Evolutionary conservation across 1,284 basidiomycete genomes (phyloP).

Genomic region (Tilletia indica): DNA sequence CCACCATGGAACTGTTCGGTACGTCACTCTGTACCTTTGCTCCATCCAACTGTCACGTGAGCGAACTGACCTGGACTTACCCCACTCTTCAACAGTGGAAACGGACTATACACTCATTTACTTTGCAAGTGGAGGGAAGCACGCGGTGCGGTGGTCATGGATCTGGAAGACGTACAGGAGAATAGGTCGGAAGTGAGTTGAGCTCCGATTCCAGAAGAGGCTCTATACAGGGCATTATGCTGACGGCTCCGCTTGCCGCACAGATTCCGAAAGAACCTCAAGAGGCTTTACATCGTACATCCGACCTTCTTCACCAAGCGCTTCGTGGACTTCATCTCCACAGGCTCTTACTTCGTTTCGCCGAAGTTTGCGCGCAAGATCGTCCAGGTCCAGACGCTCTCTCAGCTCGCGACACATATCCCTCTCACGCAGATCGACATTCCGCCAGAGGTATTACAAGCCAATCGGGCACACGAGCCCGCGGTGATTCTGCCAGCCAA

Average conservation of each 20-base stretch:
- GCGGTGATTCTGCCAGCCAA: constrained; percentile 22
- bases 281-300: constrained; percentile 79
- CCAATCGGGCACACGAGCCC: constrained; percentile 24
- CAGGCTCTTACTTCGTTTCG: constrained; percentile 80
- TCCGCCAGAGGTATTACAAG: constrained; percentile 73
- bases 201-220: not conserved
- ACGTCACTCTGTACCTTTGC: constrained; percentile 53
- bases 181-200: constrained; percentile 65
- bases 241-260: constrained; percentile 22
- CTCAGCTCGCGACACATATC: constrained; percentile 70
- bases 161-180: constrained; percentile 82
- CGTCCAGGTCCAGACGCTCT: constrained; percentile 70
- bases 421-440: constrained; percentile 81
- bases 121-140: constrained; percentile 73
- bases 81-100: constrained; percentile 57
- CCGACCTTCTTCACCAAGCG: constrained; percentile 75
- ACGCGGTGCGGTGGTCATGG: constrained; percentile 81
- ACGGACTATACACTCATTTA: constrained; percentile 82
- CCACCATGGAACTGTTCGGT: constrained; percentile 40
- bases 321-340: constrained; percentile 71
- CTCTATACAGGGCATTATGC: not conserved
- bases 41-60: no score
- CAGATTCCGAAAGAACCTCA: constrained; percentile 76
- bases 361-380: constrained; percentile 85
- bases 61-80: not conserved